A percentile compares a stretch with the other conserved stretches of the same genome.
phyloP scores from a whole-genome alignment of 1,284 basidiomycete species.

The Moesziomyces antarcticus region DNA sequence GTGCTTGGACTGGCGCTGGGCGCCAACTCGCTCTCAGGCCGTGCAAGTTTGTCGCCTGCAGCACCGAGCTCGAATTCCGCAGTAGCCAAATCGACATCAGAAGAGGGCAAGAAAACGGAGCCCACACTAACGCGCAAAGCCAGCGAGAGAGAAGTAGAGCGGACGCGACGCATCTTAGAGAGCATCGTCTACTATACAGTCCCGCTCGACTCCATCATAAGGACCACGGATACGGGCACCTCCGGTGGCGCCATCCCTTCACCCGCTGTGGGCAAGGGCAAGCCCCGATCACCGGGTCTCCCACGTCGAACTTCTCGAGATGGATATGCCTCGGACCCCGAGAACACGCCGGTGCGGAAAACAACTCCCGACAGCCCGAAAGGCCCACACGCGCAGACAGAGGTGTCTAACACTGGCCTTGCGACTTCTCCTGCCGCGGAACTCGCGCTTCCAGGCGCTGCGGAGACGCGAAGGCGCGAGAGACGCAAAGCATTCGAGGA shows the following conservation, averaged over 20 bases:
- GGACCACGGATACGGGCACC: background rate
- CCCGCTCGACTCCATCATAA: conserved; percentile 6
- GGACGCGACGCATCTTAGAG: conserved; percentile 29
- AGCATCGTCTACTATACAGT: conserved; percentile 35
- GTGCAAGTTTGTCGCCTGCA: conserved; percentile 3
- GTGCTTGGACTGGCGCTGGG: conserved; percentile 35
- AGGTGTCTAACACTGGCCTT: background rate
- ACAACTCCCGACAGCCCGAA: background rate
- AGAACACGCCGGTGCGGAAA: conserved; percentile 19
- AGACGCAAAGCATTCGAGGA: conserved; percentile 38
- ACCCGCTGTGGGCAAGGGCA: background rate
- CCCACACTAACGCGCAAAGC: conserved; percentile 14
- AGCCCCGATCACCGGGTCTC: conserved; percentile 5
- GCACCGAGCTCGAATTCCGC: conserved; percentile 1
- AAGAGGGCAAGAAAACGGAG: conserved; percentile 2
- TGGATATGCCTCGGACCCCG: conserved; percentile 45
- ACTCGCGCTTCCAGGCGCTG: conserved; percentile 5
- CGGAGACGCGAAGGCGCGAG: conserved; percentile 9
- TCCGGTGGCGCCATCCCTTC: background rate
- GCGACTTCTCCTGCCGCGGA: background rate
- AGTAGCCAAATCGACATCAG: background rate
- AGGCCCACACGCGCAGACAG: background rate
- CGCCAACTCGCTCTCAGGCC: conserved; percentile 37
- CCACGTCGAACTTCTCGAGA: conserved; percentile 22
- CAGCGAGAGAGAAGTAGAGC: conserved; percentile 34